A percentile compares a stretch with the other conserved stretches of the same genome.
These are phyloP conservation scores for Capsicum rhomboideum DNA, from an alignment of 257 asterid species.

Conservation along the genomic window DNA sequence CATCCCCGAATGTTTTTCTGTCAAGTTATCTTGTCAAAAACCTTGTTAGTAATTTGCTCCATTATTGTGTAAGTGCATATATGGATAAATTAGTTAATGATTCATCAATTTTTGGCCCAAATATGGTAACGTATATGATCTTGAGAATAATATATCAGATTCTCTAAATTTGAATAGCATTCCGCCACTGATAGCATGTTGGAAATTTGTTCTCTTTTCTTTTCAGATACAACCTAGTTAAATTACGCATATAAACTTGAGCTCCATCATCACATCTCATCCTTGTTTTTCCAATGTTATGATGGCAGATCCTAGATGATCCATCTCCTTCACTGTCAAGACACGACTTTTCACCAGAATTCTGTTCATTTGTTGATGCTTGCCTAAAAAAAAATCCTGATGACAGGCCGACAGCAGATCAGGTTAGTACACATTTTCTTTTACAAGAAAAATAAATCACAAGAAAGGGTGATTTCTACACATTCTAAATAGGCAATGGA, in stretches of 20 bases:
- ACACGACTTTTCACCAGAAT: constrained; percentile 65
- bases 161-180: not conserved
- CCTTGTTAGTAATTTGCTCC: not conserved
- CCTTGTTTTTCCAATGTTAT: constrained; percentile 1
- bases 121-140: not conserved
- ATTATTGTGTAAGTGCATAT: not conserved
- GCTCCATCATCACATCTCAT: not conserved
- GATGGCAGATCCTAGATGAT: constrained; percentile 76
- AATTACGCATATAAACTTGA: not conserved
- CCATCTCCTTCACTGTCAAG: constrained; percentile 85
- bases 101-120: not conserved
- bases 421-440: constrained; percentile 39
- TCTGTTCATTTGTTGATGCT: constrained; percentile 77
- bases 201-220: not conserved
- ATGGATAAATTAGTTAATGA: not conserved
- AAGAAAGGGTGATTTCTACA: too few relatives aligned
- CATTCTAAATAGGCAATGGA: not conserved
- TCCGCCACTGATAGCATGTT: not conserved
- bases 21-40: not conserved
- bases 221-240: not conserved
- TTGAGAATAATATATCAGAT: not conserved
- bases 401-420: constrained; percentile 88
- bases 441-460: too few relatives aligned
- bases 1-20: not conserved
- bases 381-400: constrained; percentile 84